Evolutionary conservation across 169 alveolate genomes (phyloP), one percentile per base, ranked within the genome.

Genomic region (Cryptosporidium felis): DNA sequence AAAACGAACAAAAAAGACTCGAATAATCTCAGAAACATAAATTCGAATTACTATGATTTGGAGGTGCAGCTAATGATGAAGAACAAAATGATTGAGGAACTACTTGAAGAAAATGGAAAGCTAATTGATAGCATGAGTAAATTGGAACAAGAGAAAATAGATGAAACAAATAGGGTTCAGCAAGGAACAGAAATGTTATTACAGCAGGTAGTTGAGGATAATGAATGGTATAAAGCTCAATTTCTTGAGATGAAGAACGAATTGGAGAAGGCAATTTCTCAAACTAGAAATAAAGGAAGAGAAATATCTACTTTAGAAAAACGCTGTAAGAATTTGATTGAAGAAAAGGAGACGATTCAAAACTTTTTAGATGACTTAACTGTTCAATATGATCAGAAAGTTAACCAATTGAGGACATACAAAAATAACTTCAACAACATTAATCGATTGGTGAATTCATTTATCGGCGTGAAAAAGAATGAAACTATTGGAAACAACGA

Each of bases 41-140:
- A 40, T 32, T 47, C 12, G 8, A 74, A 53, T 14, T 28, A 21
- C 0, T 62, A 65, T n/a, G 85, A 74, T 21, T 74, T 74, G 30
- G 85, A 74, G 18, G 85, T 74, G 51, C 85, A 74, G 23, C 28
- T 74, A 53, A 74, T 53, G 67, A 49, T 74, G 85, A 74, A 74
- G 42, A 67, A 74, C 10, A 74, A 49, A 36, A 74, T 74, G 67
- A 74, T 74, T 53, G 85, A 74, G 16, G 85, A 74, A 18, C 18
- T 74, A 36, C 36, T 74, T 2, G 85, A 74, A 18, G 85, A 74
- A 14, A 74, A 74, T 21, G 67, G 67, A 2, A 74, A 74, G 23
- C 28, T 74, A 53, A 40, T 74, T 40, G 67, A 74, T 3, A 74
- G 46, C 56, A 74, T 74, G 67, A 74, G 56, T 16, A 32, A 34